phyloP scores from a whole-genome alignment of 352 stramenopile species.

The Globisporangium spinosum region DNA sequence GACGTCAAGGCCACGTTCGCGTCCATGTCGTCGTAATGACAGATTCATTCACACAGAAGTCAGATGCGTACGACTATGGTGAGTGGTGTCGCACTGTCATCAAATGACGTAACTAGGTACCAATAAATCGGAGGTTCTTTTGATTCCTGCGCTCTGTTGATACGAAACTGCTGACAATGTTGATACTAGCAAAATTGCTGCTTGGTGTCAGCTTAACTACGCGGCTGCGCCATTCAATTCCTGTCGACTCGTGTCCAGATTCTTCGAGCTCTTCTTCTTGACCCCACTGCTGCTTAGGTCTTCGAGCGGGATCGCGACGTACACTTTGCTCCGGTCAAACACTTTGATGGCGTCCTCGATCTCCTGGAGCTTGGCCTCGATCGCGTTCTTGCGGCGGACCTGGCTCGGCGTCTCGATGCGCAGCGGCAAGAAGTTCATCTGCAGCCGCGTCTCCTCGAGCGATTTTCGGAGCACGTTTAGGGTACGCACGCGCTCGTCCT shows the following conservation, averaged over 20 bases:
- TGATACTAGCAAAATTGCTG: not conserved
- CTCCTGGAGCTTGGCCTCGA: slow-evolving; percentile 82
- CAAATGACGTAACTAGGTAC: slow-evolving; percentile 2
- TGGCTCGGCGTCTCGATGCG: slow-evolving; percentile 83
- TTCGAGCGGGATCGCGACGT: slow-evolving; percentile 48
- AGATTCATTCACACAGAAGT: not conserved
- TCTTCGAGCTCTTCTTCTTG: slow-evolving; percentile 21
- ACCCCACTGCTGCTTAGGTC: slow-evolving; percentile 3
- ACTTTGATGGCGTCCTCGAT: slow-evolving; percentile 90
- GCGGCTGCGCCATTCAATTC: not conserved
- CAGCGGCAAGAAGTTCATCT: slow-evolving; percentile 77
- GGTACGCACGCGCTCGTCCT: slow-evolving; percentile 76
- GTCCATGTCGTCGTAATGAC: slow-evolving; percentile 53
- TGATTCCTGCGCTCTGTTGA: not conserved
- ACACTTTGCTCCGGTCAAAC: slow-evolving; percentile 85
- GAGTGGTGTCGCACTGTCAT: not conserved
- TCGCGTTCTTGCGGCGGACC: slow-evolving; percentile 72
- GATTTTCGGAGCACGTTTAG: slow-evolving; percentile 63
- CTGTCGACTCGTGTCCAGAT: slow-evolving; percentile 19
- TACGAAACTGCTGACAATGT: not conserved
- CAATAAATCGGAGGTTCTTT: slow-evolving; percentile 1
- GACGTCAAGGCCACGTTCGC: slow-evolving; percentile 65
- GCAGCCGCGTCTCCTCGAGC: slow-evolving; percentile 47
- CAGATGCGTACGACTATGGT: not conserved
- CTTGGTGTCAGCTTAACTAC: not conserved